Evolutionary conservation across 345 rosid species (phyloP).

Genomic region (Acer saccharum): DNA sequence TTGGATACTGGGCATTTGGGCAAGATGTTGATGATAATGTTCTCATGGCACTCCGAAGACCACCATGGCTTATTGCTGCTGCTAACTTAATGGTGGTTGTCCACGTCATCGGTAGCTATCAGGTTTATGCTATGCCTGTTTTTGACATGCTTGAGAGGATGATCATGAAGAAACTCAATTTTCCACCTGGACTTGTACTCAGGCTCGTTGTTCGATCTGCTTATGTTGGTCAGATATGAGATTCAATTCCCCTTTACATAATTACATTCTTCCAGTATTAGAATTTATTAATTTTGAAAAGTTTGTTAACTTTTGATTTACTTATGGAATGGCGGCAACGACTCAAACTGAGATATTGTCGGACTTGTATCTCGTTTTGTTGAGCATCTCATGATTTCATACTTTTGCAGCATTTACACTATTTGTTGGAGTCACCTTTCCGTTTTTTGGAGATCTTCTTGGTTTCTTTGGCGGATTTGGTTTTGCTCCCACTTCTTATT

Average conservation of each 20-base stretch:
- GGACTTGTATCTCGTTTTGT: too few species aligned
- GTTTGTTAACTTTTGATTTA: too few species aligned
- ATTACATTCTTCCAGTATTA: too few species aligned
- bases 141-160: slow-evolving; percentile 71
- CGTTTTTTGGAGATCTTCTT: slow-evolving; percentile 94
- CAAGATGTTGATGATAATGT: slow-evolving; percentile 86
- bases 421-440: slow-evolving; percentile 82
- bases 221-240: slow-evolving; percentile 69
- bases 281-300: neutral
- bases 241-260: too few species aligned
- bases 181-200: slow-evolving; percentile 59
- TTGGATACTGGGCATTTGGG: slow-evolving; percentile 87
- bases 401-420: slow-evolving; percentile 71
- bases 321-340: too few species aligned
- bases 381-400: neutral
- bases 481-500: slow-evolving; percentile 90
- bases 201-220: slow-evolving; percentile 71
- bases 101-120: slow-evolving; percentile 95
- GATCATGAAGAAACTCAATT: slow-evolving; percentile 51
- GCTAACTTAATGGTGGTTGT: slow-evolving; percentile 96
- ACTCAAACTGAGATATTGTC: too few species aligned
- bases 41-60: slow-evolving; percentile 57
- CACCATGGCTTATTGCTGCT: slow-evolving; percentile 86
- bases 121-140: slow-evolving; percentile 97
- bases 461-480: slow-evolving; percentile 98